Base-by-base conservation (phyloP, 1,284 basidiomycete genomes). In the Trichosporon coremiiforme region DNA sequence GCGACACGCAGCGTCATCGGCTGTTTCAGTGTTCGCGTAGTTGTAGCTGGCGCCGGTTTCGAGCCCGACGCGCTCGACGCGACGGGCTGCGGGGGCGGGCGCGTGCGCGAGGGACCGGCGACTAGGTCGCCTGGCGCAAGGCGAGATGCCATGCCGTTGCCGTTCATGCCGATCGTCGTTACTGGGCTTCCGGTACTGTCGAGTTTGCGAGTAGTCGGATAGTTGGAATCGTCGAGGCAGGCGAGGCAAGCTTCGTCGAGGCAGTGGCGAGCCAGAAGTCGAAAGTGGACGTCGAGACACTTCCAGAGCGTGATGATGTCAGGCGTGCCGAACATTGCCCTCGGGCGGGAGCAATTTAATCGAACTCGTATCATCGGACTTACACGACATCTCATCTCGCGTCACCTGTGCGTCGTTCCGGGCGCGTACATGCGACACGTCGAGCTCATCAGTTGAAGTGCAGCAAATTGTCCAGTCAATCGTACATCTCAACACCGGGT, bases 1-100 rank as follows among this genome's bases (percentile, higher is more conserved):
- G 70, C 62, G 25, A 71, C 70, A 62, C 64, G 53, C 13, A 71
- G 63, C 6, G 70, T 66, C 65, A 69, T 64, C 1, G 70, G 70
- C 60, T 71, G 70, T 25, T 68, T 68, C 29, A 71, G 70, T 2
- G 63, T 68, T 29, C 70, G 57, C 0, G n/a, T 35, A 4, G 64
- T 33, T 12, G 64, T 55, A 3, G 57, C 25, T 36, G 35, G 57
- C 10, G 60, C 29, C 29, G 5, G 41, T 29, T 33, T 47, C 31
- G 29, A 60, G 17, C n/a, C n/a, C n/a, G n/a, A n/a, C n/a, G n/a
- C n/a, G n/a, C n/a, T n/a, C n/a, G 57, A 60, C 15, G 57, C 57
- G 1, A n/a, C 57, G 0, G 57, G 57, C 15, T 33, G 57, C 1
- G 47, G 9, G 17, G 47, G 47, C 20, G 47, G 47, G 20, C 47